phyloP scores from a whole-genome alignment of 345 rosid species.

The Gossypium australe region DNA sequence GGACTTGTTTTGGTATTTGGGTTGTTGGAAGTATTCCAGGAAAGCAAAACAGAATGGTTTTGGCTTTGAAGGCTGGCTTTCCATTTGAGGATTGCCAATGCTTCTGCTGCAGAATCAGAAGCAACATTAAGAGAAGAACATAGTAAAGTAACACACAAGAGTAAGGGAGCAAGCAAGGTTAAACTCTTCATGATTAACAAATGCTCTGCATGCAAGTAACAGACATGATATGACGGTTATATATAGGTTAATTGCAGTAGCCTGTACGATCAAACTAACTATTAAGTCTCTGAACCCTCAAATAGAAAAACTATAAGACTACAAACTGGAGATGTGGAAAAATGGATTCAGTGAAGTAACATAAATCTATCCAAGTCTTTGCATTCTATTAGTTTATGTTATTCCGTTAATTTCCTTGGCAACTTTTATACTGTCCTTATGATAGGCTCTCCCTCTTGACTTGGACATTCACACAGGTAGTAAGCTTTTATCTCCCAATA shows the following conservation, averaged over 20 bases:
- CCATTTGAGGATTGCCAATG: slow-evolving; percentile 21
- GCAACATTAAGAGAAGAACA: background rate
- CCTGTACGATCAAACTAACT: background rate
- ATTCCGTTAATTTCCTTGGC: too few relatives aligned
- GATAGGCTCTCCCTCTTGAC: too few relatives aligned
- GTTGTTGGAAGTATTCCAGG: slow-evolving; percentile 7
- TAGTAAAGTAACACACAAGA: background rate
- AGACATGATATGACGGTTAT: background rate
- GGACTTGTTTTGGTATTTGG: background rate
- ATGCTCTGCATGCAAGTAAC: background rate
- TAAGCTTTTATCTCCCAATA: too few relatives aligned
- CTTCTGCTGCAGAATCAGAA: slow-evolving; percentile 6
- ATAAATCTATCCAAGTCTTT: too few relatives aligned
- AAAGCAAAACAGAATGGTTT: slow-evolving; percentile 3
- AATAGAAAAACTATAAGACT: too few relatives aligned
- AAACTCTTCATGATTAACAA: background rate
- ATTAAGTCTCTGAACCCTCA: too few relatives aligned
- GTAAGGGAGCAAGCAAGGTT: background rate
- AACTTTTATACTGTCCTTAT: too few relatives aligned
- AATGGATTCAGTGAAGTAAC: too few relatives aligned
- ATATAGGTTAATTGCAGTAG: background rate
- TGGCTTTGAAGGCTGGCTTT: slow-evolving; percentile 10
- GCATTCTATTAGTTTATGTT: too few relatives aligned
- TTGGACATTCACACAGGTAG: too few relatives aligned
- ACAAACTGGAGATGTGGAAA: too few relatives aligned